Percentiles rank a stretch among this genome's conserved stretches.
These are phyloP conservation scores for Metahyphopichia silvanorum DNA, from an alignment of 805 yeast species.

Conservation along the genomic window DNA sequence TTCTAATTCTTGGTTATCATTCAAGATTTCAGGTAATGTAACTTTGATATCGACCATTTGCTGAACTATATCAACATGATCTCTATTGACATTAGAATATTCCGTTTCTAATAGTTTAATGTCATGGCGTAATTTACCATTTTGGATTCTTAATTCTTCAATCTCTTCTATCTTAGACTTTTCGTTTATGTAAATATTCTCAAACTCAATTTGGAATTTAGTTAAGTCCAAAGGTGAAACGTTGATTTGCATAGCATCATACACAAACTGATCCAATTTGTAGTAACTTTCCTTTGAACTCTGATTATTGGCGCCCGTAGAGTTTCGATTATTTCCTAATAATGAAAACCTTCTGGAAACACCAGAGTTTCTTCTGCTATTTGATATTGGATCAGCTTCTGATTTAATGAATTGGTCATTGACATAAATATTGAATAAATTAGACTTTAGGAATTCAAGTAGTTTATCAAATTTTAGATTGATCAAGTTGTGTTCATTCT, in stretches of 20 bases:
- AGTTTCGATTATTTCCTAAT: slow-evolving; percentile 18
- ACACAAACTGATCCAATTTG: slow-evolving; percentile 69
- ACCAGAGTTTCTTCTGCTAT: slow-evolving; percentile 3
- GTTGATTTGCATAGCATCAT: slow-evolving; percentile 71
- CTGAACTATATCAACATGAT: slow-evolving; percentile 84
- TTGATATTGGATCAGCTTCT: slow-evolving; percentile 1
- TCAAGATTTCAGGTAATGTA: slow-evolving; percentile 66
- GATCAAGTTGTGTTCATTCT: slow-evolving; percentile 59
- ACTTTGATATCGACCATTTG: slow-evolving; percentile 81
- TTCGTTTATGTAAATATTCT: slow-evolving; percentile 67
- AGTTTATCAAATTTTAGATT: slow-evolving; percentile 71
- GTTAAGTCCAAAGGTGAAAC: slow-evolving; percentile 70
- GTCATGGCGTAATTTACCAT: slow-evolving; percentile 70
- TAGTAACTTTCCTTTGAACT: slow-evolving; percentile 33
- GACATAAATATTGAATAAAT: slow-evolving; percentile 69
- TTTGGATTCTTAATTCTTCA: slow-evolving; percentile 55
- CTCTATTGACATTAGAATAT: slow-evolving; percentile 66
- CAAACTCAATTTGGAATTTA: slow-evolving; percentile 71
- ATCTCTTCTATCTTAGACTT: slow-evolving; percentile 61
- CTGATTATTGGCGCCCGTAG: slow-evolving; percentile 6
- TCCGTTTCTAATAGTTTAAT: slow-evolving; percentile 70
- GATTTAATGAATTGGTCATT: slow-evolving; percentile 32
- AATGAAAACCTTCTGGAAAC: slow-evolving; percentile 21
- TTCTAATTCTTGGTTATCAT: slow-evolving; percentile 65
- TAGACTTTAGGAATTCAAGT: slow-evolving; percentile 73